phyloP scores from a whole-genome alignment of 495 filamentous ascomycete species.

The Talaromyces trachyspermus region DNA sequence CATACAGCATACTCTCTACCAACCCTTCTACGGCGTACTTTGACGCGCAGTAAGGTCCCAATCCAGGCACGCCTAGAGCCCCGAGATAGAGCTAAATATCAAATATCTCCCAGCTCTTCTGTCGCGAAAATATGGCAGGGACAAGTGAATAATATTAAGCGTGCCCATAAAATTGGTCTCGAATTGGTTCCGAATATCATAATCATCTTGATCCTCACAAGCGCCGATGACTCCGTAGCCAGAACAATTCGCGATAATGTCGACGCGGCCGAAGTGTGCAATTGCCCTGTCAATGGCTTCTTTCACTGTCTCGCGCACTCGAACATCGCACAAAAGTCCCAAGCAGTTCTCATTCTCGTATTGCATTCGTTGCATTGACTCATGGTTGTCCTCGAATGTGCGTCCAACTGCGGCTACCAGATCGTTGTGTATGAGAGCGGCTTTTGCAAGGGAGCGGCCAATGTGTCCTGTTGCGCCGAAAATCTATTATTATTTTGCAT shows the following conservation, averaged over 20 bases:
- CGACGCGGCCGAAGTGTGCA: slow-evolving; percentile 68
- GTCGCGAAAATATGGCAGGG: slow-evolving; percentile 78
- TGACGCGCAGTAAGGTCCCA: slow-evolving; percentile 91
- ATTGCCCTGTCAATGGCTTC: slow-evolving; percentile 62
- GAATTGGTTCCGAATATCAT: slow-evolving; percentile 92
- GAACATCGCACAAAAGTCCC: slow-evolving; percentile 81
- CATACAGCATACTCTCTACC: slow-evolving; percentile 92
- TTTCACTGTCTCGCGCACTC: slow-evolving; percentile 69
- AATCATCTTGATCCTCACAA: slow-evolving; percentile 94
- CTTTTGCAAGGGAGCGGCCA: slow-evolving; percentile 81
- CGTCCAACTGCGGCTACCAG: slow-evolving; percentile 84
- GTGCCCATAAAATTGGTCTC: slow-evolving; percentile 96
- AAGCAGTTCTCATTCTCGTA: slow-evolving; percentile 55
- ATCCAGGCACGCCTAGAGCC: slow-evolving; percentile 79
- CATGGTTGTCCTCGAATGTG: slow-evolving; percentile 68
- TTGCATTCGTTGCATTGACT: slow-evolving; percentile 54
- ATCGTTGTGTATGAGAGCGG: slow-evolving; percentile 71
- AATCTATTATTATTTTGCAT: slow-evolving; percentile 42
- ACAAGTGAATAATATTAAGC: slow-evolving; percentile 87
- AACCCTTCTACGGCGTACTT: slow-evolving; percentile 95
- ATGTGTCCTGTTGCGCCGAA: slow-evolving; percentile 96
- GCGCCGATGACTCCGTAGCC: slow-evolving; percentile 91
- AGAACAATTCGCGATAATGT: slow-evolving; percentile 86
- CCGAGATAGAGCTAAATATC: slow-evolving; percentile 87
- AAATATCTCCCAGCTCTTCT: slow-evolving; percentile 70